These are phyloP conservation scores for Daldinia bambusicola DNA, from an alignment of 495 filamentous ascomycete species.

Conservation along the genomic window DNA sequence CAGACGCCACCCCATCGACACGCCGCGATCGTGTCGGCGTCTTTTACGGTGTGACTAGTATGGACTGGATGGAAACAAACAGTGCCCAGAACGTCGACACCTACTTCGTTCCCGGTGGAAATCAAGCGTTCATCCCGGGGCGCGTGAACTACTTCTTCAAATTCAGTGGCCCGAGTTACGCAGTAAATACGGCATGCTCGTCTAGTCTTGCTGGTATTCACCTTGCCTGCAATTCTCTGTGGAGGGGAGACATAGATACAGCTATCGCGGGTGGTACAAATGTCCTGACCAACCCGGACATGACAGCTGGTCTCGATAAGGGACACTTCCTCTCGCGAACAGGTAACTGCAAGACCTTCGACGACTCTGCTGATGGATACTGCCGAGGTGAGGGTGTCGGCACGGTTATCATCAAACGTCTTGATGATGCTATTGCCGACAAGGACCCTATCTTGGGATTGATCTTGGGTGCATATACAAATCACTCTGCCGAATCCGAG, in stretches of 20 bases:
- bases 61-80: slow-evolving; percentile 81
- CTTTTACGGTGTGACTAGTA: slow-evolving; percentile 84
- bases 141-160: slow-evolving; percentile 60
- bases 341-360: slow-evolving; percentile 44
- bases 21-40: slow-evolving; percentile 76
- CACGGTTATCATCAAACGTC: slow-evolving; percentile 61
- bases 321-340: slow-evolving; percentile 54
- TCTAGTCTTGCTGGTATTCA: slow-evolving; percentile 56
- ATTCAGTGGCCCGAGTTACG: slow-evolving; percentile 52
- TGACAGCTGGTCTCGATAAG: slow-evolving; percentile 65
- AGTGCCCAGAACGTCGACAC: slow-evolving; percentile 81
- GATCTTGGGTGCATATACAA: slow-evolving; percentile 58
- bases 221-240: slow-evolving; percentile 65
- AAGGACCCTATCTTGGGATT: slow-evolving; percentile 61
- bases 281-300: slow-evolving; percentile 72
- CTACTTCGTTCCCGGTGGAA: slow-evolving; percentile 81
- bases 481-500: slow-evolving; percentile 57
- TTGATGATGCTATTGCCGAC: slow-evolving; percentile 56
- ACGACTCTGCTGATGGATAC: slow-evolving; percentile 63
- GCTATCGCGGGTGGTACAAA: slow-evolving; percentile 70
- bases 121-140: slow-evolving; percentile 71
- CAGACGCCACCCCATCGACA: slow-evolving; percentile 68
- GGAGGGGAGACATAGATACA: slow-evolving; percentile 76
- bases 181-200: slow-evolving; percentile 61
- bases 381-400: slow-evolving; percentile 69